phyloP scores from a whole-genome alignment of 805 yeast species.

The Jamesozyma spencerorum region DNA sequence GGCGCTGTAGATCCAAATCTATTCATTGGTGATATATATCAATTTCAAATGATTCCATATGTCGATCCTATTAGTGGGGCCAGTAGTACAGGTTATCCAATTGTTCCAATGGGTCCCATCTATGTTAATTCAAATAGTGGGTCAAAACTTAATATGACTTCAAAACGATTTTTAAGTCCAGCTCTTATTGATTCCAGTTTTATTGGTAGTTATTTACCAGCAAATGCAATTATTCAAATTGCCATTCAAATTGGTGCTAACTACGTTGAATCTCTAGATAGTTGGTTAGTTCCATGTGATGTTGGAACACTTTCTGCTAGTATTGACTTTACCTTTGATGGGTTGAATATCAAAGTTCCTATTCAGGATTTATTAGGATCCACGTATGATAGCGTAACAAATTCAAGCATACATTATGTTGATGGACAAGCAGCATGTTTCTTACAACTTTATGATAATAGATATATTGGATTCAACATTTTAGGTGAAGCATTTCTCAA shows the following conservation, averaged over 20 bases:
- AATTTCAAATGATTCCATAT: conserved; percentile 43
- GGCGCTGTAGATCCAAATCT: conserved; percentile 50
- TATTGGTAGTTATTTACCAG: conserved; percentile 43
- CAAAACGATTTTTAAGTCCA: conserved; percentile 36
- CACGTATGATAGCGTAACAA: conserved; percentile 28
- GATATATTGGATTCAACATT: conserved; percentile 39
- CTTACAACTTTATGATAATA: conserved; percentile 42
- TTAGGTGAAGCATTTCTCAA: conserved; percentile 53
- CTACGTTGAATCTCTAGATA: conserved; percentile 36
- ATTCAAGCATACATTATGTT: conserved; percentile 37
- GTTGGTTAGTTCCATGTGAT: conserved; percentile 60
- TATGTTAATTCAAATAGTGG: conserved; percentile 38
- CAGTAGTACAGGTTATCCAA: conserved; percentile 33
- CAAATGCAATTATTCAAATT: conserved; percentile 45
- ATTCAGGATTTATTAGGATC: conserved; percentile 38
- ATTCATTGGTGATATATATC: conserved; percentile 39
- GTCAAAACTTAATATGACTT: conserved; percentile 28
- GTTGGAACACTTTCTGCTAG: conserved; percentile 41
- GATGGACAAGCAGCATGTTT: conserved; percentile 51
- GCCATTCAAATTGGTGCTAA: conserved; percentile 65
- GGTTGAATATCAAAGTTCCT: conserved; percentile 41
- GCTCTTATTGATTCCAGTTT: conserved; percentile 52
- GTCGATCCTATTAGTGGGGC: conserved; percentile 13
- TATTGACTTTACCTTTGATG: conserved; percentile 45
- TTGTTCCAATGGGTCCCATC: conserved; percentile 39